phyloP scores from a whole-genome alignment of 2,329 filamentous ascomycete species.

The Neobulgaria alba region DNA sequence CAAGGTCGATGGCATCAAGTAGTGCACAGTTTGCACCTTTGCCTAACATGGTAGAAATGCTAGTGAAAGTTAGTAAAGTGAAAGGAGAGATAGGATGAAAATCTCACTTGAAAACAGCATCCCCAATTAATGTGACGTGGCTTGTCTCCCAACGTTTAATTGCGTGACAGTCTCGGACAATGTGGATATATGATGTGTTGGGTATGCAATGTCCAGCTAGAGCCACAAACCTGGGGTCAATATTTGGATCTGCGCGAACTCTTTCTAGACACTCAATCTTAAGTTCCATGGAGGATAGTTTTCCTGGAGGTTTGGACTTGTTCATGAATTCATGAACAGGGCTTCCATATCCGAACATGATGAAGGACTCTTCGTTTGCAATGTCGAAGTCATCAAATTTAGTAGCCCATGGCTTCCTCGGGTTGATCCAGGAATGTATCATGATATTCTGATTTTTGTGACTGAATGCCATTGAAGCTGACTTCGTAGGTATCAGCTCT shows the following conservation, averaged over 20 bases:
- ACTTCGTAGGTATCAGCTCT: slow-evolving; percentile 12
- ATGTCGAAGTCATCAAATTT: slow-evolving; percentile 17
- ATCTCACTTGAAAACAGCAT: slow-evolving; percentile 23
- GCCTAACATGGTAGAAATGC: slow-evolving; percentile 23
- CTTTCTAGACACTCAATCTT: slow-evolving; percentile 19
- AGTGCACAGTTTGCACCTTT: slow-evolving; percentile 26
- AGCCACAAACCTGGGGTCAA: slow-evolving; percentile 15
- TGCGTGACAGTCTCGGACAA: slow-evolving; percentile 17
- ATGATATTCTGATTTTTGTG: slow-evolving; percentile 23
- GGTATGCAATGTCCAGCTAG: slow-evolving; percentile 16
- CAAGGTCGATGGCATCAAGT: slow-evolving; percentile 22
- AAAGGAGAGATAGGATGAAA: not conserved
- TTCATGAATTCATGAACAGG: slow-evolving; percentile 17
- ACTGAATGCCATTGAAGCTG: slow-evolving; percentile 20
- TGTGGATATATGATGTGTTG: slow-evolving; percentile 18
- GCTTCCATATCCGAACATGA: slow-evolving; percentile 24
- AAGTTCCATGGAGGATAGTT: slow-evolving; percentile 18
- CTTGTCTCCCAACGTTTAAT: slow-evolving; percentile 19
- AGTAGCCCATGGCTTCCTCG: slow-evolving; percentile 17
- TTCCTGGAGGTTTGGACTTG: slow-evolving; percentile 12
- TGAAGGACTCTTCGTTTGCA: slow-evolving; percentile 21
- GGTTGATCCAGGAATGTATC: slow-evolving; percentile 22
- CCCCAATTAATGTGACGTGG: slow-evolving; percentile 21
- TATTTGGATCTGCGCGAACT: slow-evolving; percentile 8
- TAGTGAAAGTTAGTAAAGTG: slow-evolving; percentile 6